phyloP scores from a whole-genome alignment of 345 rosid species.

The Populus ilicifolia region DNA sequence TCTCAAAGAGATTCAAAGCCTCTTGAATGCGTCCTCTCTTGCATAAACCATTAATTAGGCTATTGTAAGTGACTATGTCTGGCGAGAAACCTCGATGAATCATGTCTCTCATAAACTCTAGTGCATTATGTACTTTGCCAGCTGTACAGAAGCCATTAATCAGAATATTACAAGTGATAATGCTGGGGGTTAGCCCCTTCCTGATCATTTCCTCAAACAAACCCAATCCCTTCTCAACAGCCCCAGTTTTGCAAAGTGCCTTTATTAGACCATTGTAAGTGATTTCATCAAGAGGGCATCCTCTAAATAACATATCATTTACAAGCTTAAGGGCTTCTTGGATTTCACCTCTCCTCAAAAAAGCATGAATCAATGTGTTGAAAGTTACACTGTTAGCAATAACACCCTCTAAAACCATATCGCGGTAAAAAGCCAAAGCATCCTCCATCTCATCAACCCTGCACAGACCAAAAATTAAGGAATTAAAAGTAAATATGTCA shows the following conservation, averaged over 20 bases:
- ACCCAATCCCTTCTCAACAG: slow-evolving; percentile 55
- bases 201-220: slow-evolving; percentile 77
- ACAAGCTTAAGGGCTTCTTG: slow-evolving; percentile 74
- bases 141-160: slow-evolving; percentile 60
- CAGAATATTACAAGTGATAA: slow-evolving; percentile 68
- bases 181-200: slow-evolving; percentile 52
- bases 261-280: slow-evolving; percentile 73
- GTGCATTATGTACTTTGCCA: slow-evolving; percentile 60
- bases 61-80: slow-evolving; percentile 77
- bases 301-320: slow-evolving; percentile 73
- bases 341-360: slow-evolving; percentile 51
- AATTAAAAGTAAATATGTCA: slow-evolving; percentile 72
- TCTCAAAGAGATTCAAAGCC: slow-evolving; percentile 60
- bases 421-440: slow-evolving; percentile 52
- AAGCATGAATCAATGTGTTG: slow-evolving; percentile 63
- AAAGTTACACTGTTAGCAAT: slow-evolving; percentile 76
- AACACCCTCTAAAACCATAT: slow-evolving; percentile 76
- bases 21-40: slow-evolving; percentile 48
- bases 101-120: slow-evolving; percentile 68
- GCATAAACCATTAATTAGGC: slow-evolving; percentile 76
- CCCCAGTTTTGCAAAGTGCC: slow-evolving; percentile 63
- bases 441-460: slow-evolving; percentile 49
- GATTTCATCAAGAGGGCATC: slow-evolving; percentile 62
- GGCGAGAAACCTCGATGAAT: slow-evolving; percentile 65
- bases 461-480: slow-evolving; percentile 69